Evolutionary conservation across 1,284 basidiomycete species (phyloP).

Genomic region (Pascua guehoae): DNA sequence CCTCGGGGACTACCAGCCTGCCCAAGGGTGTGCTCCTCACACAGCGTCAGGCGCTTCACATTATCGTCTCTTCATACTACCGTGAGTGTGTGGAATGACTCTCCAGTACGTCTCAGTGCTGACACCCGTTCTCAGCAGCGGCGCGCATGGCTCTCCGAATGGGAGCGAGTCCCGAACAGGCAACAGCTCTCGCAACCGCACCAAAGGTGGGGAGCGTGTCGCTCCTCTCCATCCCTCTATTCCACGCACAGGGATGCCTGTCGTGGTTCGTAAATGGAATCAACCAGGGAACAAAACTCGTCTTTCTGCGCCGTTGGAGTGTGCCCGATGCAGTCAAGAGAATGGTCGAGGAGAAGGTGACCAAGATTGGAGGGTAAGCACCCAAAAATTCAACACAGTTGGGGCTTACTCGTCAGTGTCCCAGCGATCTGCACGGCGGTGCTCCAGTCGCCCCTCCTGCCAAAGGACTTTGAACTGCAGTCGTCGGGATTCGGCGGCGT

Average conservation of each 20-base stretch:
- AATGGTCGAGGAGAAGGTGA: slow-evolving; percentile 31
- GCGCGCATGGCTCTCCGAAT: slow-evolving; percentile 2
- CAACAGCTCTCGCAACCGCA: not conserved
- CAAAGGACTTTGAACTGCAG: slow-evolving; percentile 25
- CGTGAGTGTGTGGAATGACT: too few relatives aligned
- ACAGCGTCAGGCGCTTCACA: slow-evolving; percentile 38
- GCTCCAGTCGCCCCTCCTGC: slow-evolving; percentile 32
- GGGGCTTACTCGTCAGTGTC: slow-evolving; percentile 17
- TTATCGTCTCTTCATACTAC: slow-evolving; percentile 21
- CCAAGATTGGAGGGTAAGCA: slow-evolving; percentile 40
- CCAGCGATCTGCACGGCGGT: slow-evolving; percentile 39
- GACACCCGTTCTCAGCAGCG: too few relatives aligned
- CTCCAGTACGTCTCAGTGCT: too few relatives aligned
- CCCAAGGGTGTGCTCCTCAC: slow-evolving; percentile 44
- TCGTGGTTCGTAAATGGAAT: slow-evolving; percentile 40
- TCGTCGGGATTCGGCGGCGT: slow-evolving; percentile 44
- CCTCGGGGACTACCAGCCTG: slow-evolving; percentile 33
- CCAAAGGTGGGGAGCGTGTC: slow-evolving; percentile 4
- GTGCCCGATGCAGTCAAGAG: slow-evolving; percentile 30
- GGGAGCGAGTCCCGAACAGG: too few relatives aligned
- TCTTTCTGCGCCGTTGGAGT: slow-evolving; percentile 36
- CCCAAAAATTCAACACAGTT: too few relatives aligned
- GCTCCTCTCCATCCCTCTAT: slow-evolving; percentile 42
- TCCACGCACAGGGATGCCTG: slow-evolving; percentile 45
- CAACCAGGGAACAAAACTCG: slow-evolving; percentile 36